phyloP scores from a whole-genome alignment of 768 basidiomycete genomes.

The Lactarius akahatsu region DNA sequence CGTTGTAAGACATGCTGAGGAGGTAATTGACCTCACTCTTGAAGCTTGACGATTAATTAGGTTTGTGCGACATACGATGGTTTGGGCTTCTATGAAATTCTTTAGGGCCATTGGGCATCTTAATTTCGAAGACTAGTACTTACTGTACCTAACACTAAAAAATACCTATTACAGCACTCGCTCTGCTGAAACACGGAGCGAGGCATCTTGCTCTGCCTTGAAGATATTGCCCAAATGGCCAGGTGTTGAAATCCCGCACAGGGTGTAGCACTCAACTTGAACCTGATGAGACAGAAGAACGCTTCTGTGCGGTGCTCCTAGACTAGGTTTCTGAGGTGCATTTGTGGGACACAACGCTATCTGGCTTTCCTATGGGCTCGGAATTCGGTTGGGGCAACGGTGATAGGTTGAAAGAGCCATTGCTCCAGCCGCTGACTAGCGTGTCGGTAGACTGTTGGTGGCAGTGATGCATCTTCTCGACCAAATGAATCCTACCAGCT shows the following conservation, averaged over 20 bases:
- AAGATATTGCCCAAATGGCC: background rate
- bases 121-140: background rate
- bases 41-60: slow-evolving; percentile 17
- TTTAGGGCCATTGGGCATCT: background rate
- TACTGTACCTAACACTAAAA: background rate
- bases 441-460: too few relatives aligned
- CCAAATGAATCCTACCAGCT: too few relatives aligned
- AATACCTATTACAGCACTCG: background rate
- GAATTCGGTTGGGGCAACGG: background rate
- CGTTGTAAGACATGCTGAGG: slow-evolving; percentile 1
- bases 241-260: too few relatives aligned
- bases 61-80: background rate
- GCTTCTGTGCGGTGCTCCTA: too few relatives aligned
- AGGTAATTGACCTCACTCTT: slow-evolving; percentile 16
- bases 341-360: too few relatives aligned
- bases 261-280: too few relatives aligned
- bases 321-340: too few relatives aligned
- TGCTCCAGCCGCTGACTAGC: too few relatives aligned
- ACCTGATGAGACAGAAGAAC: too few relatives aligned
- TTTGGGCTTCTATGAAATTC: background rate
- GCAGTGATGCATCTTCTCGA: too few relatives aligned
- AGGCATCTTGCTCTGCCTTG: background rate
- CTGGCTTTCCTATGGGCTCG: too few relatives aligned
- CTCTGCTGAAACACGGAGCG: background rate
- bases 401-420: background rate